Base-by-base conservation (phyloP, 129 eudicot species). In the Helianthus tuberosus region DNA sequence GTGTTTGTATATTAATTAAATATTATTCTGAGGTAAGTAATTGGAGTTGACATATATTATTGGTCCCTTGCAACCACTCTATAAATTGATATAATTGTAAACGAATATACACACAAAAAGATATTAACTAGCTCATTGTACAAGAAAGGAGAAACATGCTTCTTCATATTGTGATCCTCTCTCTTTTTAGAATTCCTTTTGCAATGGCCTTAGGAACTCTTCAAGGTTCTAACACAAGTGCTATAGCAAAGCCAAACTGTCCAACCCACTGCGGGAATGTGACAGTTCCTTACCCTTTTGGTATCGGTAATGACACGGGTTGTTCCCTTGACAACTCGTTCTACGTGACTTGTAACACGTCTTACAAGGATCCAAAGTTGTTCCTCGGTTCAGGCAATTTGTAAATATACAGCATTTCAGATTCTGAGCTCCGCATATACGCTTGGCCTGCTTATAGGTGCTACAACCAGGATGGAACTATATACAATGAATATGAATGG, bases 201-300 rank as follows among this genome's bases (percentile, higher is more conserved):
- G 11, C 55, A 39, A 35, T 14, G 67, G 4, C 46, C 23, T 35
- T 62, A 3, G 67, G 67, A 36, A 62, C 50, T 64, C 6, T n/a
- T 38, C 69, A 63, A 63, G 68, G 47, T 48, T 29, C 44, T 14
- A 49, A 7, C 39, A 38, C 39, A 11, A 71, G 23, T 11, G 66
- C 54, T 44, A 48, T 44, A 48, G 52, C 63, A 49, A 74, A 74
- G 51, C 63, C 50, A 12, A 36, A 35, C 4, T 76, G 85, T 66
- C 48, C 59, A 47, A 61, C 53, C 43, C 63, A 46, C 5, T 81
- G 84, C 35, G 84, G 46, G 1, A 39, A 5, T 1, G 9, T 39
- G 46, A 57, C 70, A 3, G 79, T 79, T 9, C 66, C 65, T 1
- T 79, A 80, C 38, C 84, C 84, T 11, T 80, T 80, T 5, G 84